Evolutionary conservation across 2,329 filamentous ascomycete species (phyloP).

Genomic region (Escovopsis sp.): DNA sequence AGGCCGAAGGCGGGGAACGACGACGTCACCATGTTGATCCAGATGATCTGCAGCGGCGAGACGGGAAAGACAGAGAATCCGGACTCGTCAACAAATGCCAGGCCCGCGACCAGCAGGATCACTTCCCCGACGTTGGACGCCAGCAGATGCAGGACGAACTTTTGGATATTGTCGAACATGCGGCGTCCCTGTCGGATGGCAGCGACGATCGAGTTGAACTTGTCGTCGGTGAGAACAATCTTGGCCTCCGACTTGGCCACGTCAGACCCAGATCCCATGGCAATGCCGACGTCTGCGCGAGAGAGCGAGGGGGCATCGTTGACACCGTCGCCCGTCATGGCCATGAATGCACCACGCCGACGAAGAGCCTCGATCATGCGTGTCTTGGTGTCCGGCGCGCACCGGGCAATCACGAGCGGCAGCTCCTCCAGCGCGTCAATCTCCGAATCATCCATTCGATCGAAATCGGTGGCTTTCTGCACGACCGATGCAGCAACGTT

Average conservation of each 20-base stretch:
- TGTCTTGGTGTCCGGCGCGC: slow-evolving; percentile 74
- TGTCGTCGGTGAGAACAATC: slow-evolving; percentile 77
- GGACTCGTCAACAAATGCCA: slow-evolving; percentile 60
- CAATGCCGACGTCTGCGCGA: slow-evolving; percentile 71
- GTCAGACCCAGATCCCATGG: slow-evolving; percentile 79
- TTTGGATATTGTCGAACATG: slow-evolving; percentile 83
- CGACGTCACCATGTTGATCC: slow-evolving; percentile 90
- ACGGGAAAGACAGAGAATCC: slow-evolving; percentile 73
- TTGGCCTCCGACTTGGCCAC: slow-evolving; percentile 71
- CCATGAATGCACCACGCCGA: slow-evolving; percentile 59
- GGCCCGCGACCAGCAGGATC: slow-evolving; percentile 63
- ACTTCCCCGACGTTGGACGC: slow-evolving; percentile 76
- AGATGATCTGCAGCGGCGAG: slow-evolving; percentile 73
- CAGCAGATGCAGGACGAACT: slow-evolving; percentile 69
- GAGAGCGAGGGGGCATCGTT: slow-evolving; percentile 76
- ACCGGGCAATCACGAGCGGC: slow-evolving; percentile 70
- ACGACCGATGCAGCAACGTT: slow-evolving; percentile 55
- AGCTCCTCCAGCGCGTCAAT: slow-evolving; percentile 63
- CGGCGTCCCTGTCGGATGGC: slow-evolving; percentile 71
- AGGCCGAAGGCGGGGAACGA: slow-evolving; percentile 80
- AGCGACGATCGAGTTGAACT: slow-evolving; percentile 74
- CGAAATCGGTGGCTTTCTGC: slow-evolving; percentile 64
- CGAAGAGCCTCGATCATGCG: slow-evolving; percentile 84
- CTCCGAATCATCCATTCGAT: slow-evolving; percentile 58
- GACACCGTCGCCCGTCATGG: slow-evolving; percentile 82